phyloP scores from a whole-genome alignment of 352 stramenopile genomes.

The Pythium insidiosum region DNA sequence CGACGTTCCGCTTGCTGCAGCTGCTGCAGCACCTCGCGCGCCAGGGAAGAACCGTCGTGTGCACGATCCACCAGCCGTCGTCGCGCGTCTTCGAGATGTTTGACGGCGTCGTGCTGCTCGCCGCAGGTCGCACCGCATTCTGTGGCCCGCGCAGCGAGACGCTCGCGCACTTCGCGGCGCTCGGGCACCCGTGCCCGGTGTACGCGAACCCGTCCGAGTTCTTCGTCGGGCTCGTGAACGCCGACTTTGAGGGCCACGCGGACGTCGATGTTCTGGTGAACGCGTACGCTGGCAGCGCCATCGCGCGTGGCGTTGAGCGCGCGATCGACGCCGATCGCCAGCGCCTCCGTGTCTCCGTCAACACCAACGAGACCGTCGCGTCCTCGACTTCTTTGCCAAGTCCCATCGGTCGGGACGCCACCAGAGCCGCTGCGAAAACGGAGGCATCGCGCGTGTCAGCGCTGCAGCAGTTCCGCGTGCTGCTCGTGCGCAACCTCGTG shows the following conservation, averaged over 20 bases:
- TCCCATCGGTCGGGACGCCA: too few species aligned
- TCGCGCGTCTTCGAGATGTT: constrained; percentile 56
- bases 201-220: constrained; percentile 32
- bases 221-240: constrained; percentile 26
- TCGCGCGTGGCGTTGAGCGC: not conserved
- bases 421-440: too few species aligned
- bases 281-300: not conserved
- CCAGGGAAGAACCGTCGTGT: constrained; percentile 28
- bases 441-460: constrained; percentile 13
- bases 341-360: not conserved
- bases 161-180: constrained; percentile 13
- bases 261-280: constrained; percentile 8
- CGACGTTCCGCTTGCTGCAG: constrained; percentile 37
- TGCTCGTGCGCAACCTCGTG: constrained; percentile 43
- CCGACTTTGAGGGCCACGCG: constrained; percentile 26
- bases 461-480: constrained; percentile 27
- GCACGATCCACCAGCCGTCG: constrained; percentile 68
- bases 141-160: constrained; percentile 33
- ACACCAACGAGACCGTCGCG: not conserved
- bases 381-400: too few species aligned
- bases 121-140: constrained; percentile 70
- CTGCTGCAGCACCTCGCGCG: constrained; percentile 23
- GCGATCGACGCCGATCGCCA: not conserved
- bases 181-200: constrained; percentile 16
- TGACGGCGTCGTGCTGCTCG: constrained; percentile 43